A percentile compares a stretch with the other conserved stretches of the same genome.
phyloP scores from a whole-genome alignment of 495 filamentous ascomycete species.

The Stereocaulon alpinum region DNA sequence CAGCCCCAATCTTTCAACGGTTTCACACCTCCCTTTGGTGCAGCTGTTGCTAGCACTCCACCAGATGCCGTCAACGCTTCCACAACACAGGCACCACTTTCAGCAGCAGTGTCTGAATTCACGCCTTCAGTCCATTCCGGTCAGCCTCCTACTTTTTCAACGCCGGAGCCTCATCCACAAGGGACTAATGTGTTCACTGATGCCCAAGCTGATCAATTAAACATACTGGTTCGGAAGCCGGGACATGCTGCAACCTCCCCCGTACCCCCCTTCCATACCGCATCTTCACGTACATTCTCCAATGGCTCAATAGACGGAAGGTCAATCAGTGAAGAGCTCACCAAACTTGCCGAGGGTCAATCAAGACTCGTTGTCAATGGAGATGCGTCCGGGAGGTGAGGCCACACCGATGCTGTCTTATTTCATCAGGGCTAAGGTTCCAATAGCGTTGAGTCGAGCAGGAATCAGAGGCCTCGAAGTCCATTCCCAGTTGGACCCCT shows the following conservation, averaged over 20 bases:
- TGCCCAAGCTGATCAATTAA: conserved; percentile 43
- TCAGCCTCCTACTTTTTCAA: conserved; percentile 9
- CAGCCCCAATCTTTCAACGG: conserved; percentile 17
- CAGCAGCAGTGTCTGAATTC: conserved; percentile 68
- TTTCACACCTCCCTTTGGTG: conserved; percentile 11
- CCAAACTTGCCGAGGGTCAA: conserved; percentile 24
- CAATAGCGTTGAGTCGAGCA: conserved; percentile 13
- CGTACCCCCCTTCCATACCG: conserved; percentile 29
- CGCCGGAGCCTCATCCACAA: conserved; percentile 16
- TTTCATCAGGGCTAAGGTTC: conserved; percentile 4
- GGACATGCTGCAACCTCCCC: conserved; percentile 19
- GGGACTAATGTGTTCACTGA: conserved; percentile 39
- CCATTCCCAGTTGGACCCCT: conserved; percentile 18
- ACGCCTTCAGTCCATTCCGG: conserved; percentile 42
- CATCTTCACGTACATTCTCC: conserved; percentile 40
- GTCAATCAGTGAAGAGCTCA: conserved; percentile 31
- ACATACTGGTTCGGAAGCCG: conserved; percentile 35
- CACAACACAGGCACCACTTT: conserved; percentile 48
- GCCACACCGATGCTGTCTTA: background rate
- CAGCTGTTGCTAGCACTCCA: conserved; percentile 14
- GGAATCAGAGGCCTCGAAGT: conserved; percentile 18
- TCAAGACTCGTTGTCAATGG: conserved; percentile 18
- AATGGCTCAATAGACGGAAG: conserved; percentile 45
- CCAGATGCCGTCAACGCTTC: conserved; percentile 35
- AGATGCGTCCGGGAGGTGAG: conserved; percentile 29